These are phyloP conservation scores for Suillus brevipes DNA, from an alignment of 768 basidiomycete species.

Conservation along the genomic window DNA sequence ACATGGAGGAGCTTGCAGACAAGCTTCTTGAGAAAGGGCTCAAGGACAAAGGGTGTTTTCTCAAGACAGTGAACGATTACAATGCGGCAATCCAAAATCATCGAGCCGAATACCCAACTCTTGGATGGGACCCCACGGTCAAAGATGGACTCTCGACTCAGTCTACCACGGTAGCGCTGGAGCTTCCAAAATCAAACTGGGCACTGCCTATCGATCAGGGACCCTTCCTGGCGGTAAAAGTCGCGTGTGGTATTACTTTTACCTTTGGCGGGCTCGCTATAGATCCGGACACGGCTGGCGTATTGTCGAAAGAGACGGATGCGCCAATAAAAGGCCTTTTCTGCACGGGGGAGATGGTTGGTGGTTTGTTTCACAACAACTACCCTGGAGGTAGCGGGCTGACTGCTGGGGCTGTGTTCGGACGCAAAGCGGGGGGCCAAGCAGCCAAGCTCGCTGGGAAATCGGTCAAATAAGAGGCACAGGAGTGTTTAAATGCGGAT, in stretches of 20 bases:
- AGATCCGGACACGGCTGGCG: conserved; percentile 52
- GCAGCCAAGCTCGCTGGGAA: conserved; percentile 36
- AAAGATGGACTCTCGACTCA: conserved; percentile 64
- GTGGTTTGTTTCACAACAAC: conserved; percentile 61
- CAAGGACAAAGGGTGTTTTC: conserved; percentile 39
- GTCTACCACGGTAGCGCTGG: conserved; percentile 35
- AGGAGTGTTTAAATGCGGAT: neutral
- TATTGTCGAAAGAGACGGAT: conserved; percentile 44
- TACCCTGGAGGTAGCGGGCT: conserved; percentile 73
- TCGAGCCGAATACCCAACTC: conserved; percentile 33
- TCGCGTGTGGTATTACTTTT: conserved; percentile 70
- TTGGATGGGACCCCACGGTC: conserved; percentile 59
- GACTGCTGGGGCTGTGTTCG: conserved; percentile 66
- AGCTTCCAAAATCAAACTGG: conserved; percentile 67
- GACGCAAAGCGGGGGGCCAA: conserved; percentile 51
- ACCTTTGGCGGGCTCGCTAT: conserved; percentile 71
- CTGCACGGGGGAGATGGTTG: conserved; percentile 70
- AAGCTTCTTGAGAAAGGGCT: conserved; percentile 48
- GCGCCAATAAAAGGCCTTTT: conserved; percentile 54
- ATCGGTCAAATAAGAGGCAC: neutral
- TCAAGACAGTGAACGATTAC: conserved; percentile 49
- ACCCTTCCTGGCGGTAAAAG: conserved; percentile 66
- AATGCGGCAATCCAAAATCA: conserved; percentile 48
- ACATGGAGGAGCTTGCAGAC: conserved; percentile 50
- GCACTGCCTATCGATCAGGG: conserved; percentile 52